These are phyloP conservation scores for Geotrichum aggregatum DNA, from an alignment of 1,139 yeast species.

Conservation along the genomic window DNA sequence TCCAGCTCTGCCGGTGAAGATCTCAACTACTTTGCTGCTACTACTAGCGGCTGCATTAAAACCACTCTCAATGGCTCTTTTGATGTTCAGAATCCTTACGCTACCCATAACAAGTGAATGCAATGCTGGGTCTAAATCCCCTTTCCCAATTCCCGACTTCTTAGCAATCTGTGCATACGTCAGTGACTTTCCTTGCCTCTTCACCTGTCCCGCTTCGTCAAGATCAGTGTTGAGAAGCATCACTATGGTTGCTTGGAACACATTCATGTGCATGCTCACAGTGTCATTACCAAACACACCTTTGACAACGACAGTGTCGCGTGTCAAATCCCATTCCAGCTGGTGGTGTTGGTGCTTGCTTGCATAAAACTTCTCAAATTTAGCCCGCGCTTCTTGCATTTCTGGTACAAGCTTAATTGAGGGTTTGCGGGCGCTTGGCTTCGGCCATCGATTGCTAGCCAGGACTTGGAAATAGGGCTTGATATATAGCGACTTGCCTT, in stretches of 20 bases:
- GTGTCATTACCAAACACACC: constrained; percentile 36
- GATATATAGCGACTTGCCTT: no score
- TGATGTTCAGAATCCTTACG: background rate
- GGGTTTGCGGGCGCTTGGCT: no score
- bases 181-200: background rate
- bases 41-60: background rate
- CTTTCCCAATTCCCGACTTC: constrained; percentile 1
- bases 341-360: constrained; percentile 23
- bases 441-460: no score
- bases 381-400: constrained; percentile 27
- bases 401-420: constrained; percentile 31
- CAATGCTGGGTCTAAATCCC: constrained; percentile 8
- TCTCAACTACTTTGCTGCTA: background rate
- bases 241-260: constrained; percentile 35
- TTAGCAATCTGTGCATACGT: constrained; percentile 3
- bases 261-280: constrained; percentile 34
- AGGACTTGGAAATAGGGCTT: no score
- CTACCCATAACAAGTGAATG: constrained; percentile 6
- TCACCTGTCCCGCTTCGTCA: no score
- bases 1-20: background rate
- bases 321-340: constrained; percentile 35
- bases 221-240: constrained; percentile 31
- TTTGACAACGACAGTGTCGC: constrained; percentile 34
- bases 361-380: constrained; percentile 30
- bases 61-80: background rate